A percentile compares a stretch with the other conserved stretches of the same genome.
Evolutionary conservation across 2,329 filamentous ascomycete species (phyloP).

Genomic region (Sphaerostilbella broomeana): DNA sequence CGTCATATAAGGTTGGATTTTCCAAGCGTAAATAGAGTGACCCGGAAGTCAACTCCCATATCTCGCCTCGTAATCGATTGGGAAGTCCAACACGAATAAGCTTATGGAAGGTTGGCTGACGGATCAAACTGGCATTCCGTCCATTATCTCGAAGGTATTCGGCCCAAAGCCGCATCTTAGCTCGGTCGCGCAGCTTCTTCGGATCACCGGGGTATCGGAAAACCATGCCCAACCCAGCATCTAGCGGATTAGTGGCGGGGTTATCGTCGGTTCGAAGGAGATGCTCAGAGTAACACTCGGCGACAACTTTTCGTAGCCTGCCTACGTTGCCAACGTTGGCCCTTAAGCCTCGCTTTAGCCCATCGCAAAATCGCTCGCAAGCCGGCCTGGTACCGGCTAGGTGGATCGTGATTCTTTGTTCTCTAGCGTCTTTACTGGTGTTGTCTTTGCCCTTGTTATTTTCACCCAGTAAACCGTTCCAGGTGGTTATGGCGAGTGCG

Average conservation of each 20-base stretch:
- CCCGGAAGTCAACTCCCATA: constrained; percentile 92
- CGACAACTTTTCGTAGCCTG: constrained; percentile 71
- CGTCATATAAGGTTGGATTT: constrained; percentile 73
- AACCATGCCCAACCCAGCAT: constrained; percentile 84
- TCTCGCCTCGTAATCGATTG: constrained; percentile 85
- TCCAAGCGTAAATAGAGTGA: constrained; percentile 84
- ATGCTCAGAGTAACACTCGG: constrained; percentile 89
- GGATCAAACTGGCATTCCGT: constrained; percentile 82
- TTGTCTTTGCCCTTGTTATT: constrained; percentile 43
- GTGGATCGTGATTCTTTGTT: constrained; percentile 87
- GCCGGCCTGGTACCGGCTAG: constrained; percentile 81
- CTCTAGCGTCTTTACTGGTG: constrained; percentile 40
- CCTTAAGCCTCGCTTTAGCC: constrained; percentile 81
- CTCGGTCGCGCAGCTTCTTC: constrained; percentile 85
- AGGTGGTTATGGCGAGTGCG: constrained; percentile 88
- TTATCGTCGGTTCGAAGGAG: constrained; percentile 57
- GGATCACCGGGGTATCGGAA: constrained; percentile 94
- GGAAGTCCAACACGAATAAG: constrained; percentile 91
- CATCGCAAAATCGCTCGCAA: constrained; percentile 95
- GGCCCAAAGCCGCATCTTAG: constrained; percentile 96
- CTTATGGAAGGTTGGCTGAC: constrained; percentile 96
- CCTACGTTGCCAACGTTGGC: constrained; percentile 83
- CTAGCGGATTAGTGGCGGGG: constrained; percentile 57
- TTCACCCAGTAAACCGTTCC: constrained; percentile 67
- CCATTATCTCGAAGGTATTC: constrained; percentile 96